Conservation (phyloP, 202 grass and related monocot genomes). For the Panicum virgatum region DNA sequence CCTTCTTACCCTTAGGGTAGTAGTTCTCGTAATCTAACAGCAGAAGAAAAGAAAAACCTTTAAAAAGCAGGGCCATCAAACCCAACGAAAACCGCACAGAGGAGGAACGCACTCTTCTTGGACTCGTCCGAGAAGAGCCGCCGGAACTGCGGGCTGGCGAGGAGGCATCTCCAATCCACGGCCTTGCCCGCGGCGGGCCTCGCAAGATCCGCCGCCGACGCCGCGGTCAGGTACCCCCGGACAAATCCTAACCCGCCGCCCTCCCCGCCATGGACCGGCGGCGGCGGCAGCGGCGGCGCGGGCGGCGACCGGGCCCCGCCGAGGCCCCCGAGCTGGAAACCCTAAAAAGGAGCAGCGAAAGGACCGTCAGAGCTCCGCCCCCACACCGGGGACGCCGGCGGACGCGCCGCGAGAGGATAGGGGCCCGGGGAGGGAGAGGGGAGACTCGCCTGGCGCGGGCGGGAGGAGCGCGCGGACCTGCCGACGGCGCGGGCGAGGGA, state of each 20-base stretch:
- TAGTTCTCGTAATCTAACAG: conserved; percentile 93
- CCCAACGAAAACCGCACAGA: neutral
- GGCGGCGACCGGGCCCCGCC: conserved; percentile 41
- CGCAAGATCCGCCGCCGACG: conserved; percentile 52
- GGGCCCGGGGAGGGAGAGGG: too few relatives aligned
- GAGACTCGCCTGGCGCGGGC: conserved; percentile 46
- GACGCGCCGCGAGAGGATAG: neutral
- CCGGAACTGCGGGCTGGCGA: conserved; percentile 74
- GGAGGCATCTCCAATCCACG: conserved; percentile 69
- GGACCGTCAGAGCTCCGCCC: conserved; percentile 19
- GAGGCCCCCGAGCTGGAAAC: conserved; percentile 49
- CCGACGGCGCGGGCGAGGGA: conserved; percentile 63
- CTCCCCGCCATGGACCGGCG: conserved; percentile 36
- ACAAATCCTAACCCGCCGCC: conserved; percentile 45
- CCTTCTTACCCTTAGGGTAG: conserved; percentile 80
- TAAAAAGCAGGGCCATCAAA: conserved; percentile 1
- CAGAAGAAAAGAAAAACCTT: neutral
- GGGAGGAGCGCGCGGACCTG: conserved; percentile 64
- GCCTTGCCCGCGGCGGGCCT: conserved; percentile 48
- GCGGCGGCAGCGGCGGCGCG: conserved; percentile 21
- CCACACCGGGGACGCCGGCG: neutral
- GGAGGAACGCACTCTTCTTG: conserved; percentile 69
- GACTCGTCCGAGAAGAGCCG: conserved; percentile 75
- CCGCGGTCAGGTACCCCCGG: conserved; percentile 63
- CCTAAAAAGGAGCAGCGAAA: conserved; percentile 43